phyloP scores from a whole-genome alignment of 306 rosid genomes.

The Lathyrus tuberosus region DNA sequence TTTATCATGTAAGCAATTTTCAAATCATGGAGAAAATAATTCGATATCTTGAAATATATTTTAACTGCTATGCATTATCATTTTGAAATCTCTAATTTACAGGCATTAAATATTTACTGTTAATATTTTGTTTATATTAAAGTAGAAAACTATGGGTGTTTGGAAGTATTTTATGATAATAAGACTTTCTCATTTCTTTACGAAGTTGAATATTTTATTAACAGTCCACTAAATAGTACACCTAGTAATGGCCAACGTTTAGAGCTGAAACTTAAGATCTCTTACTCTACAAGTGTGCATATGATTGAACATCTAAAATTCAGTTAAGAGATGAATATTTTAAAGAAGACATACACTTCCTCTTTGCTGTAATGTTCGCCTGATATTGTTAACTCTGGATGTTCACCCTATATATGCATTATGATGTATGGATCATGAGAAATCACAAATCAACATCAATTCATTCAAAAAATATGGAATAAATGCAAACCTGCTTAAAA shows the following conservation, averaged over 20 bases:
- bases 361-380: slow-evolving; percentile 41
- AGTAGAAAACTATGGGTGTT: neutral
- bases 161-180: neutral
- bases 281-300: slow-evolving; percentile 5
- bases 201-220: neutral
- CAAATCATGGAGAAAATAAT: slow-evolving; percentile 6
- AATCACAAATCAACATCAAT: slow-evolving; percentile 34
- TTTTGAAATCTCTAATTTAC: slow-evolving; percentile 18
- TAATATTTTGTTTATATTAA: neutral
- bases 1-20: slow-evolving; percentile 22
- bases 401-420: slow-evolving; percentile 45
- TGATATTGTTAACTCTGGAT: slow-evolving; percentile 38
- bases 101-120: slow-evolving; percentile 7
- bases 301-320: slow-evolving; percentile 16
- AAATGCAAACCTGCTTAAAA: slow-evolving; percentile 51
- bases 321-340: slow-evolving; percentile 24
- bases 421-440: slow-evolving; percentile 22
- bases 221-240: neutral
- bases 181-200: slow-evolving; percentile 6
- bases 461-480: slow-evolving; percentile 25
- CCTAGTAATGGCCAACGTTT: neutral
- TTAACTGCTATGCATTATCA: neutral
- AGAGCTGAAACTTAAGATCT: slow-evolving; percentile 3
- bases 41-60: slow-evolving; percentile 11
- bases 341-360: slow-evolving; percentile 55